Conservation (phyloP, 441 rosid species). For the Syzygium malaccense region DNA sequence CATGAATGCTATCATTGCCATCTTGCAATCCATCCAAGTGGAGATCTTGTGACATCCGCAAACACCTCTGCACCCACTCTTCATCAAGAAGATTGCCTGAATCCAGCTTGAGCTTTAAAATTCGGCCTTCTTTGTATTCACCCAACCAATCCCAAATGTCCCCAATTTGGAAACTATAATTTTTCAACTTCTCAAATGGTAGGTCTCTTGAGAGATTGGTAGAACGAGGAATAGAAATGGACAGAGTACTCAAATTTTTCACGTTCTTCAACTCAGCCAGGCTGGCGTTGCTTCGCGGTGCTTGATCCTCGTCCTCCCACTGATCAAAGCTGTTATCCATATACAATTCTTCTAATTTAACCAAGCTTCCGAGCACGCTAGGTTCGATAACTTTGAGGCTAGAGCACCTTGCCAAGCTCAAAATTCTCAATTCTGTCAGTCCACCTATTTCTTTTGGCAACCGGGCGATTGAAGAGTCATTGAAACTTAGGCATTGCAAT, state of each 20-base stretch:
- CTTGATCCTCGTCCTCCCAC: neutral
- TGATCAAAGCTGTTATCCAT: rapidly evolving
- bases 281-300: rapidly evolving
- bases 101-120: slow-evolving; percentile 2
- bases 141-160: neutral
- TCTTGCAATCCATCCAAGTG: neutral
- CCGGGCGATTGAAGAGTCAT: rapidly evolving
- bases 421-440: neutral
- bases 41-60: neutral
- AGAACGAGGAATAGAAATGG: neutral
- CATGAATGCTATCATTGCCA: neutral
- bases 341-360: neutral
- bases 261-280: neutral
- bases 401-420: rapidly evolving
- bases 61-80: rapidly evolving
- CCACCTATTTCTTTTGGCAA: neutral
- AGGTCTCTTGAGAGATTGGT: rapidly evolving
- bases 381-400: rapidly evolving
- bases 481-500: neutral
- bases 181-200: neutral
- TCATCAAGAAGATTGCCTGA: neutral
- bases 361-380: neutral
- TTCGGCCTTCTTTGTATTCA: neutral
- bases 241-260: rapidly evolving
- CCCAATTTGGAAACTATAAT: neutral